A percentile compares a stretch with the other conserved stretches of the same genome.
These are phyloP conservation scores for Pleurotus citrinopileatus DNA, from an alignment of 768 basidiomycete species.

Conservation along the genomic window DNA sequence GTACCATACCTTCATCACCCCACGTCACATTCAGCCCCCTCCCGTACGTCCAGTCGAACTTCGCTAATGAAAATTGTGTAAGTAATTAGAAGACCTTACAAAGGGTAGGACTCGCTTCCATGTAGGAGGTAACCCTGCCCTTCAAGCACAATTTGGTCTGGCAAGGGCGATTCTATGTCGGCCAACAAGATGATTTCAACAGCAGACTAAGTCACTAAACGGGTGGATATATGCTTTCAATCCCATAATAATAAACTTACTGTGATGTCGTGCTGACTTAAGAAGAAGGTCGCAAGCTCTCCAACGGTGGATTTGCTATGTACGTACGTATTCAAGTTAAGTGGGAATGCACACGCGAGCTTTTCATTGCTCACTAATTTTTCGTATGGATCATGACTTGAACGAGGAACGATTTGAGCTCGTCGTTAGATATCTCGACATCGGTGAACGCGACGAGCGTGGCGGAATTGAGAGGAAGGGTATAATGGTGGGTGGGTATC, in stretches of 20 bases:
- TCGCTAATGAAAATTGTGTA: neutral
- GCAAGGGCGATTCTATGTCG: constrained; percentile 27
- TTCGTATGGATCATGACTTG: constrained; percentile 32
- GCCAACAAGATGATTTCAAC: constrained; percentile 30
- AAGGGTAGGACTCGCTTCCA: constrained; percentile 31
- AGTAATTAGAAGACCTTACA: no score
- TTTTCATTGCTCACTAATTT: constrained; percentile 16
- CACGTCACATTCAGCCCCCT: neutral
- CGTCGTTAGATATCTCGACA: neutral
- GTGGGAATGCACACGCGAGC: neutral
- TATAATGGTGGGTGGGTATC: constrained; percentile 22
- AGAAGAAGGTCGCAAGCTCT: constrained; percentile 26
- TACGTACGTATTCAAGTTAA: neutral
- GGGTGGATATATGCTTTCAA: neutral
- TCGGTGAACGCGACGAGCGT: constrained; percentile 32
- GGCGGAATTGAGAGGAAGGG: constrained; percentile 29
- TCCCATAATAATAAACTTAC: constrained; percentile 19
- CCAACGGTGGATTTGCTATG: constrained; percentile 18
- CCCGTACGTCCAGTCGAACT: neutral
- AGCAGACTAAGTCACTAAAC: constrained; percentile 22
- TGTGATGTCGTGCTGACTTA: constrained; percentile 32
- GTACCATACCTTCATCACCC: neutral
- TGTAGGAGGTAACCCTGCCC: constrained; percentile 27
- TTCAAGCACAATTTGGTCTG: constrained; percentile 23
- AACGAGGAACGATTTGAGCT: constrained; percentile 18